phyloP scores from a whole-genome alignment of 2,329 filamentous ascomycete genomes.

The Pestalotiopsis sp. region DNA sequence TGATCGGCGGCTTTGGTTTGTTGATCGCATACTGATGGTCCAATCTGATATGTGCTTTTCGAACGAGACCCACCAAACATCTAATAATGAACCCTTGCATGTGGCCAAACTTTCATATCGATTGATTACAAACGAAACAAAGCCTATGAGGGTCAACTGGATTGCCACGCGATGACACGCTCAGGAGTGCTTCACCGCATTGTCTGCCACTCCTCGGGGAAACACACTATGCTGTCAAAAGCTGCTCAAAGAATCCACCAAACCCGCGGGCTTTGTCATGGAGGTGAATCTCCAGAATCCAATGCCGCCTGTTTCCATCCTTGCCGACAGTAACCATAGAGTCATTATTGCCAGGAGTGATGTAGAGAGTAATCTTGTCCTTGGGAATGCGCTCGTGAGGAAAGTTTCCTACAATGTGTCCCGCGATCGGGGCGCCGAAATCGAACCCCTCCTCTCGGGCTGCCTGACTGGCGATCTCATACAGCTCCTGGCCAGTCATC shows the following conservation, averaged over 20 bases:
- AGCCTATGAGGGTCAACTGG: no score
- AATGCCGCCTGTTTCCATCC: slow-evolving; percentile 46
- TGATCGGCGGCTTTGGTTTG: no score
- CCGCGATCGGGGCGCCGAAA: slow-evolving; percentile 46
- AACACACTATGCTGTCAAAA: slow-evolving; percentile 25
- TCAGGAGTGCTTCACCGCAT: no score
- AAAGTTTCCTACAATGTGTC: slow-evolving; percentile 52
- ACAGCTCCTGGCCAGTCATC: slow-evolving; percentile 52
- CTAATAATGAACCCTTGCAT: no score
- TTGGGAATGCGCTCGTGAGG: slow-evolving; percentile 53
- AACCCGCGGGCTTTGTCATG: slow-evolving; percentile 39
- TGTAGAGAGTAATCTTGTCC: slow-evolving; percentile 47
- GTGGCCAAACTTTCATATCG: no score
- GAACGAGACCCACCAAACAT: no score
- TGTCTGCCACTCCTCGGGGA: background rate
- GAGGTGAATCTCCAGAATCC: slow-evolving; percentile 54
- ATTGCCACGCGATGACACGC: no score
- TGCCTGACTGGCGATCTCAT: slow-evolving; percentile 41
- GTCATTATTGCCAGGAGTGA: slow-evolving; percentile 45
- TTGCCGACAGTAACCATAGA: slow-evolving; percentile 40
- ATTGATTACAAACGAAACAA: no score
- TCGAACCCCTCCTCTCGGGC: slow-evolving; percentile 43
- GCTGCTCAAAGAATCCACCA: slow-evolving; percentile 46
- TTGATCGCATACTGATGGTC: no score
- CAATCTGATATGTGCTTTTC: no score